Percentiles rank a stretch among this genome's conserved stretches.
phyloP scores from a whole-genome alignment of 768 basidiomycete genomes.

The Chalciporus pseudorubinellus region DNA sequence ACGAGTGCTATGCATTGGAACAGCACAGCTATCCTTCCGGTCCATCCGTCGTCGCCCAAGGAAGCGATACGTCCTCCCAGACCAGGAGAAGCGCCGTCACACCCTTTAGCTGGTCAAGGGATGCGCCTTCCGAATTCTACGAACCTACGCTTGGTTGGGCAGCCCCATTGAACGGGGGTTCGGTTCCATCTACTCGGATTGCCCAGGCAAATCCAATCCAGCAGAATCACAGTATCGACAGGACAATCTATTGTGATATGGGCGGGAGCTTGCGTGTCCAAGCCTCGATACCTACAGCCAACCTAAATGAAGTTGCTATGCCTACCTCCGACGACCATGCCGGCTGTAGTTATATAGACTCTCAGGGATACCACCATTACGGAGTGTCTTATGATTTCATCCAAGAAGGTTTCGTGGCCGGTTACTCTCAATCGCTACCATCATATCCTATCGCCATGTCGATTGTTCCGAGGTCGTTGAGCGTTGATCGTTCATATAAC shows the following conservation, averaged over 20 bases:
- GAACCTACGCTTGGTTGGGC: background rate
- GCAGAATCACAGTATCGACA: background rate
- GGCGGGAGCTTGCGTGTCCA: background rate
- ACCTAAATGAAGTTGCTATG: background rate
- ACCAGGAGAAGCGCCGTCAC: background rate
- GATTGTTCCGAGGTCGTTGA: conserved; percentile 1
- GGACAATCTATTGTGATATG: background rate
- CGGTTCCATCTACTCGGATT: background rate
- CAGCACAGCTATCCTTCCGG: background rate
- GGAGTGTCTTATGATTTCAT: background rate
- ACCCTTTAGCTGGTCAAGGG: background rate
- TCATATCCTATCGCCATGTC: conserved; percentile 4
- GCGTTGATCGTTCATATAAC: background rate
- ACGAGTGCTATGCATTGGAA: background rate
- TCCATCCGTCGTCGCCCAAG: background rate
- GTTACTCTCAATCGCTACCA: background rate
- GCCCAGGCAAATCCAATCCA: background rate
- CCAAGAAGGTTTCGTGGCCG: background rate
- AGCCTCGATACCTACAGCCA: background rate
- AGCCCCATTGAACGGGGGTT: background rate
- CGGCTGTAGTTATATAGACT: background rate
- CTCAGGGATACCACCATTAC: background rate
- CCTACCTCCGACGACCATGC: background rate
- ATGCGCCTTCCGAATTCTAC: background rate
- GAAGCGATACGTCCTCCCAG: background rate